A percentile compares a stretch with the other conserved stretches of the same genome.
Evolutionary conservation across 2,329 filamentous ascomycete species (phyloP).

Genomic region (Trichoderma afroharzianum): DNA sequence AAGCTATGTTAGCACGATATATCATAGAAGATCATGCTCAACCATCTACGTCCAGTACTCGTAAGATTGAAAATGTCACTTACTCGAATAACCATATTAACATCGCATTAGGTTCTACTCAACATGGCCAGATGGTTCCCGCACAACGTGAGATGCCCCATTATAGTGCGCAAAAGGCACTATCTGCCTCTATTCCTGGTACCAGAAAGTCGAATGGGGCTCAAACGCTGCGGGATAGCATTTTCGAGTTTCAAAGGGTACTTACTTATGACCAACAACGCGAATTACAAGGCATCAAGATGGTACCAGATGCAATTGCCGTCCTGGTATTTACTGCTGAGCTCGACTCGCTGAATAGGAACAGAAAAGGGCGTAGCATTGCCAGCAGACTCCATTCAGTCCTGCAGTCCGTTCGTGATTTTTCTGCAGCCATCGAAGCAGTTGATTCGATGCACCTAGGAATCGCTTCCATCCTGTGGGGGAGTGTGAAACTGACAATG

Average conservation of each 20-base stretch:
- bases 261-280: slow-evolving; percentile 9
- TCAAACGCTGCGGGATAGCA: background rate
- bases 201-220: no score
- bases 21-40: background rate
- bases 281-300: background rate
- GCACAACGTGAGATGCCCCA: background rate
- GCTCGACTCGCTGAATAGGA: slow-evolving; percentile 25
- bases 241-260: background rate
- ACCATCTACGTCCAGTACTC: accelerated
- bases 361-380: slow-evolving; percentile 25
- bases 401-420: slow-evolving; percentile 36
- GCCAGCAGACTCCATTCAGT: slow-evolving; percentile 30
- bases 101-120: background rate
- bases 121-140: no score
- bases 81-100: background rate
- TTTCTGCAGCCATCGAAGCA: slow-evolving; percentile 35
- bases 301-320: slow-evolving; percentile 27
- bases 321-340: slow-evolving; percentile 35
- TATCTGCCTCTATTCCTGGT: background rate
- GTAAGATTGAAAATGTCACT: background rate
- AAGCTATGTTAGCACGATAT: background rate
- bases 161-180: no score
- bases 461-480: slow-evolving; percentile 42
- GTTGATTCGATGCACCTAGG: slow-evolving; percentile 36
- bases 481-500: slow-evolving; percentile 41